Evolutionary conservation across 805 yeast species (phyloP).

Genomic region (Grigorovia humatica): DNA sequence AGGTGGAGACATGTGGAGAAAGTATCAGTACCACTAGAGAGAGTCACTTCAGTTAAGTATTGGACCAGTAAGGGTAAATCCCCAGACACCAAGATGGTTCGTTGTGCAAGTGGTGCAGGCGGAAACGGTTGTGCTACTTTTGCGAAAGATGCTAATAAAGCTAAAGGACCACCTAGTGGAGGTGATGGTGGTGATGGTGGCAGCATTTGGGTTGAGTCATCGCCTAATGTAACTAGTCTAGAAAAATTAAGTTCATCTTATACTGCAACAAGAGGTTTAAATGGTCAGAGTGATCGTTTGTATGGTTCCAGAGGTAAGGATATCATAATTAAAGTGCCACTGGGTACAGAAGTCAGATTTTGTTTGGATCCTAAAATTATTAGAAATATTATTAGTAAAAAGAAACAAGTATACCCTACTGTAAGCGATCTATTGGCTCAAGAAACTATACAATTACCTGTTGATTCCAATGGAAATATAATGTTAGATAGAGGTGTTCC

Average conservation of each 20-base stretch:
- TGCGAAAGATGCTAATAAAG: conserved; percentile 71
- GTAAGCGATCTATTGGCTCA: conserved; percentile 3
- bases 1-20: conserved; percentile 6
- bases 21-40: conserved; percentile 14
- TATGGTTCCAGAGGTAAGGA: conserved; percentile 84
- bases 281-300: conserved; percentile 66
- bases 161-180: conserved; percentile 96
- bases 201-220: conserved; percentile 70
- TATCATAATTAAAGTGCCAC: conserved; percentile 74
- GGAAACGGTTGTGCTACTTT: conserved; percentile 86
- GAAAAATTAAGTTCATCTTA: conserved; percentile 60
- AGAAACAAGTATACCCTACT: neutral
- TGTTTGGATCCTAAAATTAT: conserved; percentile 58
- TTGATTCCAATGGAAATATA: conserved; percentile 14
- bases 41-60: conserved; percentile 23
- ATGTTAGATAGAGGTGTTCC: conserved; percentile 39
- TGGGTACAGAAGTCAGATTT: conserved; percentile 84
- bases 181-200: conserved; percentile 98
- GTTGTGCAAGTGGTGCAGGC: conserved; percentile 68
- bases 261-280: conserved; percentile 58
- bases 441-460: conserved; percentile 6
- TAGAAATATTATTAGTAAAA: conserved; percentile 20
- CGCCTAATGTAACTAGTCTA: conserved; percentile 57
- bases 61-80: conserved; percentile 28
- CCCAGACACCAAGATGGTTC: conserved; percentile 58